phyloP scores from a whole-genome alignment of 441 rosid genomes.

The Croton laevigatus region DNA sequence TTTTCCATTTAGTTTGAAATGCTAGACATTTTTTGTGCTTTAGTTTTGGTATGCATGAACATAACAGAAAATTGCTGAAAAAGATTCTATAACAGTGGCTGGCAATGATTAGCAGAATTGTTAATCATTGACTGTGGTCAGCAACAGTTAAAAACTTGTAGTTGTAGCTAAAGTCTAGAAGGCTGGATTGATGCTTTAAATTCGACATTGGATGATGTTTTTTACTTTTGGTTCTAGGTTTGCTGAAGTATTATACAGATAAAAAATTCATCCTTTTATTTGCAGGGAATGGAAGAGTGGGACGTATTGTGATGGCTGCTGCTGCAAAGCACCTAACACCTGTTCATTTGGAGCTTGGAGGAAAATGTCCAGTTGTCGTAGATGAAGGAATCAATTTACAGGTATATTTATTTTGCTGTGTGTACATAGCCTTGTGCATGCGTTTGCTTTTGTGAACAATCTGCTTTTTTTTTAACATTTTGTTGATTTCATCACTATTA shows the following conservation, averaged over 20 bases:
- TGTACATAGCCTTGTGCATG: not conserved
- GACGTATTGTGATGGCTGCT: constrained; percentile 75
- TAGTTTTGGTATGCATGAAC: not conserved
- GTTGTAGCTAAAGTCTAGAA: constrained; percentile 2
- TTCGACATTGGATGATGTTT: not conserved
- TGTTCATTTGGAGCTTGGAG: constrained; percentile 75
- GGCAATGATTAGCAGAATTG: not conserved
- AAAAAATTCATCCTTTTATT: constrained; percentile 13
- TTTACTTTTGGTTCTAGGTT: not conserved
- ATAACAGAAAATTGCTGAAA: not conserved
- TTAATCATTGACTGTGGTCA: not conserved
- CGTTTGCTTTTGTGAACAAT: not conserved
- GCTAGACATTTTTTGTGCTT: not conserved
- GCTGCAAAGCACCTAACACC: constrained; percentile 87
- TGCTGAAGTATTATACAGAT: not conserved
- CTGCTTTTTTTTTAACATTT: not conserved
- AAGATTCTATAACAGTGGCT: not conserved
- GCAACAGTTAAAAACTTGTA: not conserved
- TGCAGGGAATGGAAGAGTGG: constrained; percentile 64
- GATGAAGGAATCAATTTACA: constrained; percentile 54
- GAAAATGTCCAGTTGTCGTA: constrained; percentile 65
- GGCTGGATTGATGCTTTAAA: constrained; percentile 13
- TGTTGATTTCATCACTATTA: not conserved
- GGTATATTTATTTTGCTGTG: constrained; percentile 27
- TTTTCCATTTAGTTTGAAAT: not conserved